A percentile compares a stretch with the other conserved stretches of the same genome.
Evolutionary conservation across 2,329 filamentous ascomycete species (phyloP).

Genomic region (Sporothrix luriei): DNA sequence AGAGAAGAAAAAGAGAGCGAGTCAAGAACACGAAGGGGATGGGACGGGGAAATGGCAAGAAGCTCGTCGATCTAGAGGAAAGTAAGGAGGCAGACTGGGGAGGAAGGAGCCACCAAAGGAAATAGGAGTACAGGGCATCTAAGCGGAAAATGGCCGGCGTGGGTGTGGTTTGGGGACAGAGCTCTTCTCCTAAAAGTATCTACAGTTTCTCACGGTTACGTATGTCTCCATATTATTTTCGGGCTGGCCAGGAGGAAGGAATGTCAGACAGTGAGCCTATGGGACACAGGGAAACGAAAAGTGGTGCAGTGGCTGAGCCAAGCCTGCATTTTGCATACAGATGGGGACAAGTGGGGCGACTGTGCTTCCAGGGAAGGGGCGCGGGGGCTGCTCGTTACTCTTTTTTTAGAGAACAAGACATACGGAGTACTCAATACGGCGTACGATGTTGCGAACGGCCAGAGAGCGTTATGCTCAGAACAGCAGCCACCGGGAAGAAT

Average conservation of each 20-base stretch:
- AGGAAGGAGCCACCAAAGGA: constrained; percentile 8
- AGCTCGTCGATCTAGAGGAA: constrained; percentile 19
- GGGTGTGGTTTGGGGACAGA: constrained; percentile 1
- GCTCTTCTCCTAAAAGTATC: neutral
- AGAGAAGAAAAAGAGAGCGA: neutral
- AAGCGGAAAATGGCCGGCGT: constrained; percentile 19
- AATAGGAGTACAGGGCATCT: constrained; percentile 26
- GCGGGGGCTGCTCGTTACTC: constrained; percentile 21
- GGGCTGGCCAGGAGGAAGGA: constrained; percentile 12
- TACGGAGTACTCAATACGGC: neutral
- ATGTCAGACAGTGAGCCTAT: constrained; percentile 28
- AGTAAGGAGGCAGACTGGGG: neutral
- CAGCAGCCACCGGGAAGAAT: constrained; percentile 13
- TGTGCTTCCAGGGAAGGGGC: constrained; percentile 20
- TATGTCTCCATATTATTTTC: constrained; percentile 17
- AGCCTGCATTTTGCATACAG: constrained; percentile 22
- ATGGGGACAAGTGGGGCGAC: constrained; percentile 18
- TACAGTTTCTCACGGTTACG: neutral
- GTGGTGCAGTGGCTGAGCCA: constrained; percentile 33
- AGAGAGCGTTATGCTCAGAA: neutral
- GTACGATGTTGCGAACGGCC: neutral
- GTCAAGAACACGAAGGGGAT: constrained; percentile 12
- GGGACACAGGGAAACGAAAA: constrained; percentile 30
- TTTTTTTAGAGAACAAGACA: constrained; percentile 24
- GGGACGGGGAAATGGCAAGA: constrained; percentile 10